Evolutionary conservation across 352 stramenopile genomes (phyloP).

Genomic region (Peronospora belbahrii): DNA sequence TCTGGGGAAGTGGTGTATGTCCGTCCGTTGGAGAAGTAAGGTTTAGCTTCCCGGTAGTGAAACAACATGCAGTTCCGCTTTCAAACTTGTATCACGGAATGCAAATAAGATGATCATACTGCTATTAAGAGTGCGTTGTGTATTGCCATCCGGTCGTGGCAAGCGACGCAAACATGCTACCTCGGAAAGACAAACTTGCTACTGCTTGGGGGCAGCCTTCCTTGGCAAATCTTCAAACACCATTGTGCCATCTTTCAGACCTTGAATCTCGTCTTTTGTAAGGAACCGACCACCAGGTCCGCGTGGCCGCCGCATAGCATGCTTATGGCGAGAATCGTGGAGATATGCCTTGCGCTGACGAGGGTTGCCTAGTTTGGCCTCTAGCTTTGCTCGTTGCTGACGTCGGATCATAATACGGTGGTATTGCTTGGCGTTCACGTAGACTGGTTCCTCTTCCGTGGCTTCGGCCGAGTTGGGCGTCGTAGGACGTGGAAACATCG

Average conservation of each 20-base stretch:
- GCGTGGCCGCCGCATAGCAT: conserved; percentile 79
- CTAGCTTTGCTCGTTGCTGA: conserved; percentile 80
- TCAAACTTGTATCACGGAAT: conserved; percentile 20
- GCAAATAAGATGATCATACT: conserved; percentile 26
- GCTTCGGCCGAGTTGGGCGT: conserved; percentile 40
- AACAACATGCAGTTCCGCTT: conserved; percentile 14
- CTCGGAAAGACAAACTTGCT: conserved; percentile 10
- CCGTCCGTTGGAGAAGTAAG: conserved; percentile 52
- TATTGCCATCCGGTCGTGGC: neutral
- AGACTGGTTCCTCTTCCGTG: conserved; percentile 80
- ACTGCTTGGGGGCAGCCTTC: conserved; percentile 34
- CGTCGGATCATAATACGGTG: conserved; percentile 86
- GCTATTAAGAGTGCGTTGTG: conserved; percentile 6
- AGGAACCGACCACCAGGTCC: conserved; percentile 79
- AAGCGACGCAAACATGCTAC: conserved; percentile 1
- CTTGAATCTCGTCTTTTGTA: conserved; percentile 80
- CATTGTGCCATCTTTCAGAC: conserved; percentile 65
- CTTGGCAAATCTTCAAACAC: conserved; percentile 56
- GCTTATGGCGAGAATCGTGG: conserved; percentile 81
- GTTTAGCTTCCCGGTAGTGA: neutral
- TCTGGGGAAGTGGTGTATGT: conserved; percentile 69
- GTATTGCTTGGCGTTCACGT: conserved; percentile 89
- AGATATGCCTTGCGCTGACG: conserved; percentile 83
- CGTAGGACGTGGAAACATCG: conserved; percentile 58
- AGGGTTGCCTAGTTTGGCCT: conserved; percentile 71